These are phyloP conservation scores for Przewalskia tangutica DNA, from an alignment of 257 asterid species.

Conservation along the genomic window DNA sequence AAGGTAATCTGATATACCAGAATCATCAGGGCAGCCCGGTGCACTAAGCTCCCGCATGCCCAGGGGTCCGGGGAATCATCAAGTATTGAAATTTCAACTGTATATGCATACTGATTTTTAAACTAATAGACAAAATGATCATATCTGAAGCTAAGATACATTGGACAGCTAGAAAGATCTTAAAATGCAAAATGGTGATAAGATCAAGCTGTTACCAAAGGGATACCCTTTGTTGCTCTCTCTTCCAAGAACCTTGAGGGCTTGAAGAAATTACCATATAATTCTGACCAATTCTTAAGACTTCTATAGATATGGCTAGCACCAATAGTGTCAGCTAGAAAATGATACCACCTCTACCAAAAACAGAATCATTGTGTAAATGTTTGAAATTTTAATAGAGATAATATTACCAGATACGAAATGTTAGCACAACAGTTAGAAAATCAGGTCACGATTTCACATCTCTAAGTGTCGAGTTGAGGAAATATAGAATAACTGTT, in stretches of 20 bases:
- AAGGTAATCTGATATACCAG: too few species aligned
- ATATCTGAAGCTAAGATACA: neutral
- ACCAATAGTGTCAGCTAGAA: slow-evolving; percentile 93
- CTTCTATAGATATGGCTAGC: slow-evolving; percentile 60
- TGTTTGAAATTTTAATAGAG: neutral
- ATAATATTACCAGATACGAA: neutral
- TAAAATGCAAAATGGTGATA: neutral
- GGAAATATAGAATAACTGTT: neutral
- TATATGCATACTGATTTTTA: neutral
- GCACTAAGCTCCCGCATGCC: too few species aligned
- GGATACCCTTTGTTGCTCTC: slow-evolving; percentile 81
- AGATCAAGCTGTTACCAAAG: slow-evolving; percentile 43
- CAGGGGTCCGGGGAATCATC: neutral
- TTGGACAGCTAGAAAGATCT: neutral
- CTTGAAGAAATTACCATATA: slow-evolving; percentile 62
- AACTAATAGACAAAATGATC: neutral
- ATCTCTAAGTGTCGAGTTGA: neutral
- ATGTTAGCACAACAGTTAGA: neutral
- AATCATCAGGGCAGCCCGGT: too few species aligned
- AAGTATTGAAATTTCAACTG: neutral
- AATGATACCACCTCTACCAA: slow-evolving; percentile 82
- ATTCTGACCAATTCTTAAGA: slow-evolving; percentile 65
- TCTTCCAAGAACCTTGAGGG: slow-evolving; percentile 88
- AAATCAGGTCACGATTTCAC: neutral
- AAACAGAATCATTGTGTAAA: slow-evolving; percentile 10